These are phyloP conservation scores for Vaccinium myrtillus DNA, from an alignment of 148 eudicot species.

Conservation along the genomic window DNA sequence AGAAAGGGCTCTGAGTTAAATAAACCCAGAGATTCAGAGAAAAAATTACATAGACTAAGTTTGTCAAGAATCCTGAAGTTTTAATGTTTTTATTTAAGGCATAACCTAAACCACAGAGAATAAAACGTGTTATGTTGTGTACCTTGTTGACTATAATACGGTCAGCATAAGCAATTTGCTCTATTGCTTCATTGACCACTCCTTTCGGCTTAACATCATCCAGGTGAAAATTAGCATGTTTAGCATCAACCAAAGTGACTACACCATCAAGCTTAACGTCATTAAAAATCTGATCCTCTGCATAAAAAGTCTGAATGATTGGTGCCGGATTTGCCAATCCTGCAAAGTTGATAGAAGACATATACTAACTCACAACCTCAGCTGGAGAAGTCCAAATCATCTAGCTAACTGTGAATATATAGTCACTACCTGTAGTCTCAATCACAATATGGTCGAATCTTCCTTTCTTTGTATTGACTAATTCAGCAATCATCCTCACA, in stretches of 20 bases:
- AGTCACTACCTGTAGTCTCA: constrained; percentile 81
- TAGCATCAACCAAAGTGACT: constrained; percentile 95
- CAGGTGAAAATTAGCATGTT: constrained; percentile 71
- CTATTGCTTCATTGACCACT: constrained; percentile 90
- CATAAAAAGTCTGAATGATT: constrained; percentile 97
- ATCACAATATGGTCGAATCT: constrained; percentile 94
- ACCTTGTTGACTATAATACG: constrained; percentile 92
- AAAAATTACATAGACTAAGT: neutral
- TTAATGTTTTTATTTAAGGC: neutral
- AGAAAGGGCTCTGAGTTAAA: neutral
- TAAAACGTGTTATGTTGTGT: neutral
- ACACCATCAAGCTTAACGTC: constrained; percentile 95
- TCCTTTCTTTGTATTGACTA: constrained; percentile 81
- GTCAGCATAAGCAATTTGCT: constrained; percentile 88
- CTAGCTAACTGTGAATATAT: neutral
- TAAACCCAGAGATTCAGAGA: neutral
- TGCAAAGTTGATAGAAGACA: constrained; percentile 27
- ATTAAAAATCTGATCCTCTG: constrained; percentile 82
- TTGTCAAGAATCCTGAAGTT: neutral
- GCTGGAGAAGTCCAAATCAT: neutral
- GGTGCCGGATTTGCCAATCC: constrained; percentile 99
- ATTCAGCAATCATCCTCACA: constrained; percentile 87
- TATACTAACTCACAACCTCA: neutral
- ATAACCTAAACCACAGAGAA: neutral
- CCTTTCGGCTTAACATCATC: constrained; percentile 88